Conservation (phyloP, 257 asterid species). For the Primulina huaijiensis region DNA sequence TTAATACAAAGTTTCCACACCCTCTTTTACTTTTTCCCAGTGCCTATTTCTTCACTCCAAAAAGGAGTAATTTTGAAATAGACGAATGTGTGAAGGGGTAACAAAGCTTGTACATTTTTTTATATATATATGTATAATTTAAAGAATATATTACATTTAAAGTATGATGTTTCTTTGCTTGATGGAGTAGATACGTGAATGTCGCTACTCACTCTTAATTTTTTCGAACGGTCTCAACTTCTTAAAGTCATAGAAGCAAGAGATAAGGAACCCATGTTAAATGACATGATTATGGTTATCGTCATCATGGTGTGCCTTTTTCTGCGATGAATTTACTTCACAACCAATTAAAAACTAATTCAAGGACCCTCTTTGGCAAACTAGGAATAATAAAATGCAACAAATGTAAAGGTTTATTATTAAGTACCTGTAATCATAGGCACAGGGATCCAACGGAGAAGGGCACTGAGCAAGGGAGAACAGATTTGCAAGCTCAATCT, state of each 20-base stretch:
- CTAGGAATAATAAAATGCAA: background rate
- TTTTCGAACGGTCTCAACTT: too few species aligned
- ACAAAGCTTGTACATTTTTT: too few species aligned
- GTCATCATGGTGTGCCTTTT: too few species aligned
- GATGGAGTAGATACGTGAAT: too few species aligned
- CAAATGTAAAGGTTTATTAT: background rate
- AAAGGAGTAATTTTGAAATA: background rate
- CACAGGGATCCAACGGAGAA: slow-evolving; percentile 46
- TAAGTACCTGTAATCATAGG: slow-evolving; percentile 54
- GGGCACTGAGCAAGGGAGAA: slow-evolving; percentile 51
- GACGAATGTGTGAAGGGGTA: background rate
- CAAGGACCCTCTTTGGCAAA: background rate
- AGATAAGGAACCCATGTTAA: background rate
- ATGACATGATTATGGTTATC: background rate
- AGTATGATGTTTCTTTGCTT: too few species aligned
- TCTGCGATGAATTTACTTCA: background rate
- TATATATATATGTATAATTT: too few species aligned
- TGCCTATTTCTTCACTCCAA: background rate
- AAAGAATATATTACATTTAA: too few species aligned
- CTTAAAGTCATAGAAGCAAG: too few species aligned
- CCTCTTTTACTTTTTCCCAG: background rate
- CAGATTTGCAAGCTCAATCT: slow-evolving; percentile 36
- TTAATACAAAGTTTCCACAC: slow-evolving; percentile 12
- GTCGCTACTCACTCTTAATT: too few species aligned
- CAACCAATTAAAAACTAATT: slow-evolving; percentile 19